Base-by-base conservation (phyloP, 148 eudicot genomes). In the Amaranthus palmeri region DNA sequence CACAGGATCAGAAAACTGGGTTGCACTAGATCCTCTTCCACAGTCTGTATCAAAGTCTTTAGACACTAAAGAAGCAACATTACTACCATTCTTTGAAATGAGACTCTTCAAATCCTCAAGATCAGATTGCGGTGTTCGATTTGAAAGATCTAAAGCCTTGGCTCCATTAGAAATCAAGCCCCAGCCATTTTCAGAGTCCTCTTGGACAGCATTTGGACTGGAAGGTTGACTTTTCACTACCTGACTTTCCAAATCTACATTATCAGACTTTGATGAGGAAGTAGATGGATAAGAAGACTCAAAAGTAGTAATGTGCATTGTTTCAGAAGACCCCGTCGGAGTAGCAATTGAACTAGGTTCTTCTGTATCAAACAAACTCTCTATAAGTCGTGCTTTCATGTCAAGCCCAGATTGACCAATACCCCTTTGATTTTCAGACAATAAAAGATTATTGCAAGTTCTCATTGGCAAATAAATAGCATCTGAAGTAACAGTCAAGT, bases 271-370 rank as follows among this genome's bases (percentile, higher is more conserved):
- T 12, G 76, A 83, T 41, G 76, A 25, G 36, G 36, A 85, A 84
- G 80, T 82, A 8, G 82, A 82, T 49, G 81, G 75, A 79, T 81
- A 69, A 18, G 78, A 71, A 69, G 77, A 52, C 55, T 82, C 79
- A 42, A 57, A 64, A 46, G 65, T 74, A 25, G 63, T 74, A 54
- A 69, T 72, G 67, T 83, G 78, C 68, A 67, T 62, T 54, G 80
- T 80, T 65, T 77, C 82, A 67, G 81, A 76, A 42, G 83, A 77
- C 45, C 68, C 81, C 50, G 78, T 78, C 63, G 72, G 74, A 71
- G 85, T 54, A 65, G 72, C 74, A 58, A 70, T 61, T 3, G 81
- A 72, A 76, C 54, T 63, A 7, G 81, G 81, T 66, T 83, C 84
- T 76, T 68, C 81, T 10, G 71, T 72, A 51, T 73, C 78, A 64